Evolutionary conservation across 2,329 filamentous ascomycete species (phyloP).

Genomic region (Xylariomycetidae sp.): DNA sequence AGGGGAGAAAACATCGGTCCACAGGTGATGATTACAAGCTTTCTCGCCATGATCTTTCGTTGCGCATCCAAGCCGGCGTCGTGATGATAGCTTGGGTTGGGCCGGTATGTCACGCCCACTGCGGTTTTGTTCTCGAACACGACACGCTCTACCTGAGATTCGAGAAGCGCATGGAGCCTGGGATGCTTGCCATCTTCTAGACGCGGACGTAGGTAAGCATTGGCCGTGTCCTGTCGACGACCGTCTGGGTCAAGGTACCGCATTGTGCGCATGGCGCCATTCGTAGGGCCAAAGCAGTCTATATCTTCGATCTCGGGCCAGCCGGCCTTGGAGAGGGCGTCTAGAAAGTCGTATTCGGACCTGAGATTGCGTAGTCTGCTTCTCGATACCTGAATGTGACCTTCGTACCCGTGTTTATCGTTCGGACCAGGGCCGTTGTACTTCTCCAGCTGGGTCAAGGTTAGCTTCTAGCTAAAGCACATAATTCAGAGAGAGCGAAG

Average conservation of each 20-base stretch:
- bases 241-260: conserved; percentile 23
- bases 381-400: conserved; percentile 42
- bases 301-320: conserved; percentile 46
- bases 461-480: conserved; percentile 32
- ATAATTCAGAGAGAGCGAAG: conserved; percentile 36
- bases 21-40: conserved; percentile 31
- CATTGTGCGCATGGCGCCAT: conserved; percentile 9
- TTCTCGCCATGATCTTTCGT: conserved; percentile 34
- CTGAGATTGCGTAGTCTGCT: conserved; percentile 36
- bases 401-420: conserved; percentile 39
- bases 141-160: conserved; percentile 43
- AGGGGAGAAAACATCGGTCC: conserved; percentile 3
- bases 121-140: conserved; percentile 41
- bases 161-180: conserved; percentile 38
- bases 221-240: conserved; percentile 2
- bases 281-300: conserved; percentile 37
- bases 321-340: conserved; percentile 40
- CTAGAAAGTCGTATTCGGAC: conserved; percentile 43
- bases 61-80: conserved; percentile 31
- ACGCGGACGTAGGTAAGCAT: conserved; percentile 8
- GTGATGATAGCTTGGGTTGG: conserved; percentile 32
- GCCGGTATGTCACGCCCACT: conserved; percentile 43
- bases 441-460: conserved; percentile 25
- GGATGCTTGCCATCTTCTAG: conserved; percentile 18
- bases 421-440: conserved; percentile 23